phyloP scores from a whole-genome alignment of 106 monocot species.

The Allium cepa region DNA sequence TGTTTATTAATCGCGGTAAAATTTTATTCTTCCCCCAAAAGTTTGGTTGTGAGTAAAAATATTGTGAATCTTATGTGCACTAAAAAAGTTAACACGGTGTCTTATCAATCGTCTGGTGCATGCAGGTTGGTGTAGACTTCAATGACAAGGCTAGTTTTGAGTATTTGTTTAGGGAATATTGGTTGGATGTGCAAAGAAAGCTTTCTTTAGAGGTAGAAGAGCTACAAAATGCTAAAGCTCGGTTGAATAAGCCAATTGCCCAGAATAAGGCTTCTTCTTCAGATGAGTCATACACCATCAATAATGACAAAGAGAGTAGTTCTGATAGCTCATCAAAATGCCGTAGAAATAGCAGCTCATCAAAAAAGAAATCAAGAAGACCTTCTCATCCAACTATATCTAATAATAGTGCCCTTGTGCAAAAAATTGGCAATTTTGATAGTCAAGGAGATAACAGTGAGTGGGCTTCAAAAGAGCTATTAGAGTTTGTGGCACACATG shows the following conservation, averaged over 20 bases:
- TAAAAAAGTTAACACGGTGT: neutral
- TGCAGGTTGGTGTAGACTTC: conserved; percentile 4
- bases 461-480: conserved; percentile 83
- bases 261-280: conserved; percentile 1
- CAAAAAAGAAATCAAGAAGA: conserved; percentile 4
- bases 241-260: neutral
- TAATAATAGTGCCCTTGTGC: neutral
- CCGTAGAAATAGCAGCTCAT: neutral
- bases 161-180: conserved; percentile 5
- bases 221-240: neutral
- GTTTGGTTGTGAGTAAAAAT: neutral
- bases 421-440: conserved; percentile 14
- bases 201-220: conserved; percentile 6
- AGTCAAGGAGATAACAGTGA: conserved; percentile 24
- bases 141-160: conserved; percentile 6
- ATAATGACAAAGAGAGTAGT: conserved; percentile 11
- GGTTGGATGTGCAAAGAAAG: conserved; percentile 9
- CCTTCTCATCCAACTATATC: neutral
- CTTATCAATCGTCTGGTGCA: neutral
- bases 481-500: conserved; percentile 84
- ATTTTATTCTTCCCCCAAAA: too few species aligned
- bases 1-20: too few species aligned
- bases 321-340: conserved; percentile 10
- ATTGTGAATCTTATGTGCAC: neutral
- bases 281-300: conserved; percentile 4